Percentiles rank a stretch among this genome's conserved stretches.
Conservation (phyloP, 352 stramenopile species). For the Globisporangium recalcitrans region DNA sequence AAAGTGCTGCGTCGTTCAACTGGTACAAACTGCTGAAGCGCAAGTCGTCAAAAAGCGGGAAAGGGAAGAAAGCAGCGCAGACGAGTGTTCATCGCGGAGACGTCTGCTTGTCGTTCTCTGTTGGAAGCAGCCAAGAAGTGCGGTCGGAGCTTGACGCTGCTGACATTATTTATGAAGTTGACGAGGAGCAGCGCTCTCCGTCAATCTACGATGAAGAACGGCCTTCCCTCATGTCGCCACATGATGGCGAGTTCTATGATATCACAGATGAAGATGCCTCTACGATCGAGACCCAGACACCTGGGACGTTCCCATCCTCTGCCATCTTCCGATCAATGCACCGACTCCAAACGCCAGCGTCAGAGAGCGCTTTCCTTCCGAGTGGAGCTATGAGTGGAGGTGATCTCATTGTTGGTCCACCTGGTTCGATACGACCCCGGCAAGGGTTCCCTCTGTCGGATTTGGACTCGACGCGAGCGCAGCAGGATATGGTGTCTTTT, state of each 20-base stretch:
- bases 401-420: constrained; percentile 19
- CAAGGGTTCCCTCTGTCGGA: constrained; percentile 46
- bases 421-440: constrained; percentile 39
- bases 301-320: constrained; percentile 44
- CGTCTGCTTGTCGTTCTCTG: constrained; percentile 73
- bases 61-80: constrained; percentile 32
- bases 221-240: constrained; percentile 24
- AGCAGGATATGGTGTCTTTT: constrained; percentile 53
- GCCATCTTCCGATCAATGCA: constrained; percentile 58
- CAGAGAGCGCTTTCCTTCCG: constrained; percentile 19
- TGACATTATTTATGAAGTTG: constrained; percentile 27
- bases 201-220: constrained; percentile 20
- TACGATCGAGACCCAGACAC: constrained; percentile 25
- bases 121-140: constrained; percentile 79
- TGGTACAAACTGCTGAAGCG: constrained; percentile 85
- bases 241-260: constrained; percentile 35
- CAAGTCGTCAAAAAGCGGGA: constrained; percentile 58
- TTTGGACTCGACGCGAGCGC: constrained; percentile 42
- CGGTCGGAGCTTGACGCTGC: constrained; percentile 53
- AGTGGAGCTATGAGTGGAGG: constrained; percentile 13
- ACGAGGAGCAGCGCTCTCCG: constrained; percentile 24
- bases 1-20: constrained; percentile 76
- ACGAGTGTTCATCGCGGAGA: constrained; percentile 68
- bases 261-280: constrained; percentile 39
- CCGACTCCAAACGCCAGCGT: constrained; percentile 57